A percentile compares a stretch with the other conserved stretches of the same genome.
Evolutionary conservation across 768 basidiomycete genomes (phyloP).

Genomic region (Amanita molliuscula): DNA sequence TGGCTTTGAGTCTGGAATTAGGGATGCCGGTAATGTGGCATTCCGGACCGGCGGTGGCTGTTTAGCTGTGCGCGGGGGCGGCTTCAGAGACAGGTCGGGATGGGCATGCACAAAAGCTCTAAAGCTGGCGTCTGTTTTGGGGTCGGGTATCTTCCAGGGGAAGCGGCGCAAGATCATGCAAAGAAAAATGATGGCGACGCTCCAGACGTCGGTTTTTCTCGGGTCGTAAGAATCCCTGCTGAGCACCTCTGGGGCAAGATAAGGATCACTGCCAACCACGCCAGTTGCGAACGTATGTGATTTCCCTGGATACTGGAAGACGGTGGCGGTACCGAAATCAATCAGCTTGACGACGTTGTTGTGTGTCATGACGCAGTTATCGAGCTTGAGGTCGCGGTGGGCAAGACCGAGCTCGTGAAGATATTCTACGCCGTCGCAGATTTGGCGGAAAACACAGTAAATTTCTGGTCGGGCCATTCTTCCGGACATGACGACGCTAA

Average conservation of each 20-base stretch:
- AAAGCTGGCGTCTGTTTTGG: constrained; percentile 87
- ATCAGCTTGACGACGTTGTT: constrained; percentile 96
- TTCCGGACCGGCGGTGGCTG: constrained; percentile 1
- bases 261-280: constrained; percentile 95
- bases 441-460: constrained; percentile 98
- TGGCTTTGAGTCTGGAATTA: not conserved
- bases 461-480: constrained; percentile 98
- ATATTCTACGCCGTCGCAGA: constrained; percentile 96
- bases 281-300: constrained; percentile 72
- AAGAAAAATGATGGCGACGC: constrained; percentile 95
- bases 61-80: constrained; percentile 25
- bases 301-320: constrained; percentile 97
- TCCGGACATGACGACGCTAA: constrained; percentile 98
- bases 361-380: constrained; percentile 98
- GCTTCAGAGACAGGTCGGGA: constrained; percentile 63
- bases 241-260: constrained; percentile 95
- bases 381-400: constrained; percentile 97
- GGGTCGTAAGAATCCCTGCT: constrained; percentile 79
- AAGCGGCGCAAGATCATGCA: constrained; percentile 97
- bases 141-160: constrained; percentile 98
- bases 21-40: not conserved
- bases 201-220: constrained; percentile 97
- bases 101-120: constrained; percentile 88
- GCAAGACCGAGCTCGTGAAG: constrained; percentile 96
- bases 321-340: constrained; percentile 99